Percentiles rank a stretch among this genome's conserved stretches.
Evolutionary conservation across 1,284 basidiomycete species (phyloP).

Genomic region (Trametes polyzona): DNA sequence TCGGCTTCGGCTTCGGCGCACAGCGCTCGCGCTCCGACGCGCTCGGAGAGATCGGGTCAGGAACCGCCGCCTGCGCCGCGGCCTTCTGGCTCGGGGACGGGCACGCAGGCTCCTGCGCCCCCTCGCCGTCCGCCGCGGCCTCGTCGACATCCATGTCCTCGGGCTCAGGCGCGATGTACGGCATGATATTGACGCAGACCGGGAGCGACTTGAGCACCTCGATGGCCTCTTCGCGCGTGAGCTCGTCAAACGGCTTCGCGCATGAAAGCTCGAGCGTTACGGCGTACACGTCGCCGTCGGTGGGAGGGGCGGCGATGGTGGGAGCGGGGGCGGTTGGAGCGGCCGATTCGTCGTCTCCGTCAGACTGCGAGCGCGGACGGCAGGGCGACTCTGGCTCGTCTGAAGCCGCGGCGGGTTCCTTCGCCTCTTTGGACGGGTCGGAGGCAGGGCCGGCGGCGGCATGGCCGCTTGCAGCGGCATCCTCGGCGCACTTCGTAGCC

Average conservation of each 20-base stretch:
- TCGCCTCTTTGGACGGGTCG: neutral
- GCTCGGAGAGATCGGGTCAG: neutral
- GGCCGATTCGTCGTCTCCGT: neutral
- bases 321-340: neutral
- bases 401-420: neutral
- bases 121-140: neutral
- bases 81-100: neutral
- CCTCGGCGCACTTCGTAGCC: neutral
- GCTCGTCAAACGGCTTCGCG: slow-evolving; percentile 21
- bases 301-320: neutral
- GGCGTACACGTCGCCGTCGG: slow-evolving; percentile 15
- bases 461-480: neutral
- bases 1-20: slow-evolving; percentile 3
- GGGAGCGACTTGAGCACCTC: slow-evolving; percentile 22
- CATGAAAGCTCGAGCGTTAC: slow-evolving; percentile 10
- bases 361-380: neutral
- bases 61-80: neutral
- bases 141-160: neutral
- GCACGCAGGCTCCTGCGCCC: neutral
- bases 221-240: slow-evolving; percentile 26
- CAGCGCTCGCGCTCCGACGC: neutral
- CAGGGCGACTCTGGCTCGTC: neutral
- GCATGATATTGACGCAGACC: slow-evolving; percentile 15
- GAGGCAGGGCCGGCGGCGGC: neutral
- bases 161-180: neutral